phyloP scores from a whole-genome alignment of 768 basidiomycete genomes.

The Lanmaoa rubissima region DNA sequence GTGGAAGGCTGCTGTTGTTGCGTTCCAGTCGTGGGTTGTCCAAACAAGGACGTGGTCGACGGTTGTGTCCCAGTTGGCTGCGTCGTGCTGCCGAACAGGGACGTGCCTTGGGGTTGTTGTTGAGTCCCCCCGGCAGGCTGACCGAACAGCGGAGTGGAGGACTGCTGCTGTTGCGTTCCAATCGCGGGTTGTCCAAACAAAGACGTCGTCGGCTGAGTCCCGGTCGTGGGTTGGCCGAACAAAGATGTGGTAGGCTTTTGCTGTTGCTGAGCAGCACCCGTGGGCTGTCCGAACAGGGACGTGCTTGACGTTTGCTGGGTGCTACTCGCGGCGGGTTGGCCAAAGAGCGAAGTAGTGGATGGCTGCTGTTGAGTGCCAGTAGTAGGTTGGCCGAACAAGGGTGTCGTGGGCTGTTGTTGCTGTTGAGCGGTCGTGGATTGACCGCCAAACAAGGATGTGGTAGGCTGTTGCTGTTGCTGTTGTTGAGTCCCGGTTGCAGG shows the following conservation, averaged over 20 bases:
- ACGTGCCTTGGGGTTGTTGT: constrained; percentile 26
- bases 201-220: constrained; percentile 16
- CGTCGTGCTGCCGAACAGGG: constrained; percentile 28
- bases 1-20: constrained; percentile 36
- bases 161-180: constrained; percentile 37
- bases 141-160: constrained; percentile 36
- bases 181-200: constrained; percentile 31
- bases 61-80: constrained; percentile 15
- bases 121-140: constrained; percentile 25
- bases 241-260: constrained; percentile 26
- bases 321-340: constrained; percentile 25
- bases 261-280: constrained; percentile 24
- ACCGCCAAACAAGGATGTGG: constrained; percentile 28
- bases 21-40: constrained; percentile 30
- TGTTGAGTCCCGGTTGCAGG: constrained; percentile 19
- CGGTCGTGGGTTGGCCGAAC: constrained; percentile 30
- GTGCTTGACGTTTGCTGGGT: constrained; percentile 29
- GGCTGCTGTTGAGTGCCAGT: constrained; percentile 36
- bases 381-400: constrained; percentile 31
- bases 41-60: constrained; percentile 20
- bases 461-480: constrained; percentile 25
- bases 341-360: constrained; percentile 26
- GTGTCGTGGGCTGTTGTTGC: constrained; percentile 13
- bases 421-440: constrained; percentile 16
- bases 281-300: constrained; percentile 41